phyloP scores from a whole-genome alignment of 257 asterid genomes.

The Rauvolfia tetraphylla region DNA sequence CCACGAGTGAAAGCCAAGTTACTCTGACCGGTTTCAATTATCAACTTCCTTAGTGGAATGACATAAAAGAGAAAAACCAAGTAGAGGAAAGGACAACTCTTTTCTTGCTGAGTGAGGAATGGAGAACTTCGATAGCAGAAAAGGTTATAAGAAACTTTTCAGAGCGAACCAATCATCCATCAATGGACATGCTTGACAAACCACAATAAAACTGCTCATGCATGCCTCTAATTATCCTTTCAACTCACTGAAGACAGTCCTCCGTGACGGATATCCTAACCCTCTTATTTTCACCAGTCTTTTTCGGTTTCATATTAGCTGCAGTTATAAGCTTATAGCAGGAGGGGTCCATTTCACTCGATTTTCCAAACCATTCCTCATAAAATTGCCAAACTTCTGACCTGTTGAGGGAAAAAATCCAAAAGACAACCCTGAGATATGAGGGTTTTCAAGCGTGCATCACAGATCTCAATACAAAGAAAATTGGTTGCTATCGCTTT shows the following conservation, averaged over 20 bases:
- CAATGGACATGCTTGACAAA: neutral
- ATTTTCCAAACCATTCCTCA: constrained; percentile 71
- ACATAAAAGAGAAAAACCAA: no score
- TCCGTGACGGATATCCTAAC: constrained; percentile 18
- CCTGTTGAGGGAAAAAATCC: constrained; percentile 37
- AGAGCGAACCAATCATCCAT: no score
- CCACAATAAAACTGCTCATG: neutral
- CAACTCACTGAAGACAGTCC: neutral
- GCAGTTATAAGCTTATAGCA: constrained; percentile 72
- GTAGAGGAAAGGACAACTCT: no score
- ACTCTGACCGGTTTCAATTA: no score
- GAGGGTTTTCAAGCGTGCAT: neutral
- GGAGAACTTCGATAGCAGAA: no score
- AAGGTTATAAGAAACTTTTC: neutral
- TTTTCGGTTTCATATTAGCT: constrained; percentile 55
- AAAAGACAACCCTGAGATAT: constrained; percentile 10
- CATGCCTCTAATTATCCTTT: constrained; percentile 7
- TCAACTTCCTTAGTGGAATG: no score
- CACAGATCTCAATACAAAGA: neutral
- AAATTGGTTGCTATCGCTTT: neutral
- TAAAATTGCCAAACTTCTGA: constrained; percentile 74
- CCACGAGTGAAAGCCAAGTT: no score
- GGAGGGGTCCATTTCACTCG: constrained; percentile 53
- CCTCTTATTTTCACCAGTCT: constrained; percentile 32
- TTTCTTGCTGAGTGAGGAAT: no score